These are phyloP conservation scores for Fusarium sp. DNA, from an alignment of 2,329 filamentous ascomycete species.

Conservation along the genomic window DNA sequence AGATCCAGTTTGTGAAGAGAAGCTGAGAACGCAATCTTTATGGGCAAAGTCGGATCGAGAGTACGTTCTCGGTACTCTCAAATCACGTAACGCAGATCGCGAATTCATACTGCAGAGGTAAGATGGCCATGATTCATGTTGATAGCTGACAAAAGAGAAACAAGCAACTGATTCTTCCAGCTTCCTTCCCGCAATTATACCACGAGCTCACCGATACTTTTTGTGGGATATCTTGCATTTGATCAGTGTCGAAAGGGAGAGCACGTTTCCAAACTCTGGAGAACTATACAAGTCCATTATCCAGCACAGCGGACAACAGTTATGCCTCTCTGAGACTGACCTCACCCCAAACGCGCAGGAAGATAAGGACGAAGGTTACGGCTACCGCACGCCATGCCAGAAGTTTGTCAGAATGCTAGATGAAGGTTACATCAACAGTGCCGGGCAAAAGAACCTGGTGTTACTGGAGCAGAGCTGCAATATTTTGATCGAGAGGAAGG, in stretches of 20 bases:
- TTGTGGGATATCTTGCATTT: neutral
- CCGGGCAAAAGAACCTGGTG: neutral
- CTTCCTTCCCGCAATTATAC: conserved; percentile 8
- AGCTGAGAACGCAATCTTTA: conserved; percentile 4
- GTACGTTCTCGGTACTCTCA: conserved; percentile 2
- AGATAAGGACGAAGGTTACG: neutral
- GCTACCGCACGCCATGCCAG: neutral
- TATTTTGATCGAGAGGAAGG: neutral
- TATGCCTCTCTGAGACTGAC: conserved; percentile 2
- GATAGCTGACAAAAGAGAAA: neutral
- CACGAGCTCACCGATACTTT: neutral
- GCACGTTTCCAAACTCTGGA: neutral
- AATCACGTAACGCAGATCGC: neutral
- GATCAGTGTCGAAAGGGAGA: neutral
- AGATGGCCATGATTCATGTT: neutral
- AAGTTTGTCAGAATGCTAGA: conserved; percentile 1
- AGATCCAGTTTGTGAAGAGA: conserved; percentile 1
- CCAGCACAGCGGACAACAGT: neutral
- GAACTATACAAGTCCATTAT: conserved; percentile 9
- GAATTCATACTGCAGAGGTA: conserved; percentile 18
- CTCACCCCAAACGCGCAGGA: neutral
- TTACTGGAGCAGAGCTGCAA: conserved; percentile 20
- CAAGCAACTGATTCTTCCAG: conserved; percentile 3
- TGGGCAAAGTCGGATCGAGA: neutral
- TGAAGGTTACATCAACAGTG: neutral